phyloP scores from a whole-genome alignment of 208 protist species.

The Leishmania guyanensis region DNA sequence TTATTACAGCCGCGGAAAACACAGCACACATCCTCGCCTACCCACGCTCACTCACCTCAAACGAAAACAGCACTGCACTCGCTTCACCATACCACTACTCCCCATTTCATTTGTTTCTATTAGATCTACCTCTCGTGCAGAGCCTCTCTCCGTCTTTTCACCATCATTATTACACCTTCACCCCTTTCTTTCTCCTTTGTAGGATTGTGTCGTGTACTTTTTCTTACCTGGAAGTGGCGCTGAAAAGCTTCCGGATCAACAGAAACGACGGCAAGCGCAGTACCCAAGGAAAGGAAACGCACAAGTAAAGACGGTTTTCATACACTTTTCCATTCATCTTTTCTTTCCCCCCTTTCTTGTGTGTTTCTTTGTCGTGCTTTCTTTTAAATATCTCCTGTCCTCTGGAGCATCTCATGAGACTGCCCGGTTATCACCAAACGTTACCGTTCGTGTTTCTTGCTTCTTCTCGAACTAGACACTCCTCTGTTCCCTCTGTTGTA shows the following conservation, averaged over 20 bases:
- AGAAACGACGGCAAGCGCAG: background rate
- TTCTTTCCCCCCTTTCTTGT: background rate
- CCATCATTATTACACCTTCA: background rate
- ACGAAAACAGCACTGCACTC: background rate
- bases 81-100: background rate
- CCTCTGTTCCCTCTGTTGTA: background rate
- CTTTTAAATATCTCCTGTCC: background rate
- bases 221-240: background rate
- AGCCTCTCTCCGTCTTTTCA: slow-evolving; percentile 2
- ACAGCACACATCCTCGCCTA: background rate
- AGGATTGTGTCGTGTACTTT: slow-evolving; percentile 4
- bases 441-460: background rate
- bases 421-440: background rate
- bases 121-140: slow-evolving; percentile 11
- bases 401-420: background rate
- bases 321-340: background rate
- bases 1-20: background rate
- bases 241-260: background rate
- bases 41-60: background rate
- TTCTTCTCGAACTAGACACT: background rate
- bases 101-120: slow-evolving; percentile 1
- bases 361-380: background rate
- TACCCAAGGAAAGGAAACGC: background rate
- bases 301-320: background rate
- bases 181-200: background rate